phyloP scores from a whole-genome alignment of 2,329 filamentous ascomycete genomes.

The Aspergillus quadricinctus region DNA sequence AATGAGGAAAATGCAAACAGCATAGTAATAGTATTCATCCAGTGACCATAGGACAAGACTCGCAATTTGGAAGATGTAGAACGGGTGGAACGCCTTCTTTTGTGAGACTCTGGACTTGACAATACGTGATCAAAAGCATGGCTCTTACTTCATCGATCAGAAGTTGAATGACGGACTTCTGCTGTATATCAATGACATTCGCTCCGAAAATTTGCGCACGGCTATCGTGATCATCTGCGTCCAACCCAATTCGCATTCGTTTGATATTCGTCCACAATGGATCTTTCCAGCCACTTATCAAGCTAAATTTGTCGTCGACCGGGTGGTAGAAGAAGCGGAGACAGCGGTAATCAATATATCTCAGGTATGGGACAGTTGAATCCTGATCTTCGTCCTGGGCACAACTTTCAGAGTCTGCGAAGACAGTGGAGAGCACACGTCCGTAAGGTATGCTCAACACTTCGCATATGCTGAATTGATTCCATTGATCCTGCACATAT shows the following conservation, averaged over 20 bases:
- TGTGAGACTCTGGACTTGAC: slow-evolving; percentile 6
- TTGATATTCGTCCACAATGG: slow-evolving; percentile 78
- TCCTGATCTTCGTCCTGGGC: slow-evolving; percentile 64
- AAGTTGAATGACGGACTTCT: slow-evolving; percentile 78
- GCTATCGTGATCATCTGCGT: slow-evolving; percentile 79
- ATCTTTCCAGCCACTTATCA: slow-evolving; percentile 91
- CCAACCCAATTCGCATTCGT: slow-evolving; percentile 71
- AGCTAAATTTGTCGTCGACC: slow-evolving; percentile 78
- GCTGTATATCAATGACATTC: slow-evolving; percentile 88
- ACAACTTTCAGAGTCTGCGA: slow-evolving; percentile 50
- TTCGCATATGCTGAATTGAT: slow-evolving; percentile 75
- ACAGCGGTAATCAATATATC: slow-evolving; percentile 86
- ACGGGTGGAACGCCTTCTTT: slow-evolving; percentile 79
- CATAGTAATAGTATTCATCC: slow-evolving; percentile 98
- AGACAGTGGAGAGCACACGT: slow-evolving; percentile 60
- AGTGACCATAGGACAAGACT: slow-evolving; percentile 92
- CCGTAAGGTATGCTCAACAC: slow-evolving; percentile 59
- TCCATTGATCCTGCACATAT: slow-evolving; percentile 78
- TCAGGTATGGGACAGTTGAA: slow-evolving; percentile 69
- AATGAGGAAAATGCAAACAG: slow-evolving; percentile 88
- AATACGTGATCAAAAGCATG: not conserved
- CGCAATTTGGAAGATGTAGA: slow-evolving; percentile 96
- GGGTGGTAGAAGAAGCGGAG: slow-evolving; percentile 91
- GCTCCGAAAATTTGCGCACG: slow-evolving; percentile 82
- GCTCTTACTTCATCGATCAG: slow-evolving; percentile 74